Evolutionary conservation across 805 yeast species (phyloP).

Genomic region (Saturnispora hagleri): DNA sequence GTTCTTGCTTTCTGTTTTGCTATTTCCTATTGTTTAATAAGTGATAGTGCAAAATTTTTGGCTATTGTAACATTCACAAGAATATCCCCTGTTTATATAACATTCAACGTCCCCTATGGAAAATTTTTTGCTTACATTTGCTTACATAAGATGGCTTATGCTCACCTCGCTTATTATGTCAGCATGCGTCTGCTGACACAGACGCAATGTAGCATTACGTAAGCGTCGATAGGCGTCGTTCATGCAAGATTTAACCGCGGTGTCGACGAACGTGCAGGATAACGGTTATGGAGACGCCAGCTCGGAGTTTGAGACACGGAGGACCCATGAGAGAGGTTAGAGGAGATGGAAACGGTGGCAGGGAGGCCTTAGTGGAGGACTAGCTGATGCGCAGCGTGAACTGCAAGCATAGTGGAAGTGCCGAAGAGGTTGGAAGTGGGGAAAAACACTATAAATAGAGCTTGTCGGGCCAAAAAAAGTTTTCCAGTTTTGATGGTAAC

Average conservation of each 20-base stretch:
- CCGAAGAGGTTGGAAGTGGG: not conserved
- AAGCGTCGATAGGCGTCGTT: not conserved
- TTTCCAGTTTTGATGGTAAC: not conserved
- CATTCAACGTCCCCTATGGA: not conserved
- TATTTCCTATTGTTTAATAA: not conserved
- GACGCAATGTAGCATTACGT: not conserved
- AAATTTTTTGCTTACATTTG: not conserved
- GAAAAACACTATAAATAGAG: not conserved
- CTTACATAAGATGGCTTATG: not conserved
- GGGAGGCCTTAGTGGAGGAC: not conserved
- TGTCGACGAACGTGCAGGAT: not conserved
- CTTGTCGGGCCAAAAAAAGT: not conserved
- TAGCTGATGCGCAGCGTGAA: too few species aligned
- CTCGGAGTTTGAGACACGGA: not conserved
- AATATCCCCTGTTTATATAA: not conserved
- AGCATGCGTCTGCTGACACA: not conserved
- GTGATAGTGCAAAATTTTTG: not conserved
- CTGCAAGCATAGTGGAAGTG: not conserved
- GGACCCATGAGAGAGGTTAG: not conserved
- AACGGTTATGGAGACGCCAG: not conserved
- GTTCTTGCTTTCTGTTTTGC: not conserved
- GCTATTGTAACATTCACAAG: not conserved
- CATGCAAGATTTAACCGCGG: slow-evolving; percentile 3
- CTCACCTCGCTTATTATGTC: not conserved
- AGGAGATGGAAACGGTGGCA: not conserved